Percentiles rank a stretch among this genome's conserved stretches.
Conservation (phyloP, 495 filamentous ascomycete species). For the Physcia stellaris region DNA sequence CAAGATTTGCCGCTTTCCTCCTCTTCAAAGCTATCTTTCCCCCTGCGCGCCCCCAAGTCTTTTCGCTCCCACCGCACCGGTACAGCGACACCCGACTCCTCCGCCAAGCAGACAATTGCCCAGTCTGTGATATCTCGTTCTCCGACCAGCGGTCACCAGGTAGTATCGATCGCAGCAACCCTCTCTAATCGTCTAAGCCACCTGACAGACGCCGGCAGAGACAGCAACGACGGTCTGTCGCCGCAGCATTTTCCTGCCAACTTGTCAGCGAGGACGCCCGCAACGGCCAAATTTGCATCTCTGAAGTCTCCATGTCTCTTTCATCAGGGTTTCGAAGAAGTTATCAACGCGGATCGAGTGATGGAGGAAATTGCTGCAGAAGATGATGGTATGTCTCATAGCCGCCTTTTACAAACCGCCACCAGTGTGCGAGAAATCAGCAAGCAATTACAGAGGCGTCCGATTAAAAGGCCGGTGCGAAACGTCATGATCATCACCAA, state of each 20-base stretch:
- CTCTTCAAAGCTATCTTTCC: conserved; percentile 17
- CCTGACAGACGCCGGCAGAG: conserved; percentile 3
- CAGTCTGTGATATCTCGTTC: conserved; percentile 71
- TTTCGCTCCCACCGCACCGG: conserved; percentile 42
- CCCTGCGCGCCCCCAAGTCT: conserved; percentile 26
- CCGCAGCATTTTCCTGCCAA: conserved; percentile 49
- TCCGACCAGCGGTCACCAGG: conserved; percentile 40
- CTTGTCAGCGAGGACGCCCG: conserved; percentile 44
- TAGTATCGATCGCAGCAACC: conserved; percentile 35
- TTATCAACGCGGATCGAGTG: conserved; percentile 87
- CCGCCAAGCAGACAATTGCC: conserved; percentile 70
- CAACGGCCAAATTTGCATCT: conserved; percentile 45
- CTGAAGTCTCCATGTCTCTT: conserved; percentile 93
- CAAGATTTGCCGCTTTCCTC: conserved; percentile 19
- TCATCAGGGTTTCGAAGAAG: conserved; percentile 90
- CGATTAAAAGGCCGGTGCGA: conserved; percentile 73
- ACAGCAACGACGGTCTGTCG: conserved; percentile 23
- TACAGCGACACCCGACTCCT: conserved; percentile 50
- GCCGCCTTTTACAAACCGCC: conserved; percentile 83
- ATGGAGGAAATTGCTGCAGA: conserved; percentile 79
- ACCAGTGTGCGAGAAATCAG: conserved; percentile 89
- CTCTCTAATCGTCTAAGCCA: conserved; percentile 30
- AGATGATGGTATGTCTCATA: conserved; percentile 85
- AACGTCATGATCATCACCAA: conserved; percentile 97
- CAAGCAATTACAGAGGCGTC: conserved; percentile 77